Evolutionary conservation across 768 basidiomycete species (phyloP), one percentile per base, ranked within the genome.

Genomic region (Boletus sp.): DNA sequence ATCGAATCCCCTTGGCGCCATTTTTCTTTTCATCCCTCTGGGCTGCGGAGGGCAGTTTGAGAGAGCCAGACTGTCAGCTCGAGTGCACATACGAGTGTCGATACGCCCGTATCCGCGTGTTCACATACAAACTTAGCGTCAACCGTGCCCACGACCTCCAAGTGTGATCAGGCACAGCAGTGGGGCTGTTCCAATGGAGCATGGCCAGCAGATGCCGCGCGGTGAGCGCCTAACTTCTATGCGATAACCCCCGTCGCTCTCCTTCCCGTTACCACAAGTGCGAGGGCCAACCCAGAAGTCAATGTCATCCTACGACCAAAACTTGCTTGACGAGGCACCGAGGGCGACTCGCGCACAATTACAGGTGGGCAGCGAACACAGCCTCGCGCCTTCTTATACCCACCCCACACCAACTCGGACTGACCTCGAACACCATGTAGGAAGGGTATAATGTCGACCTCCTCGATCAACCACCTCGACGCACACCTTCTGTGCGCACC

Each of bases 381-480:
- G 56, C 61, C 61, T 45, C 35, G 27, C 23, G 19, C n/a, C 34
- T 30, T 38, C 21, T 19, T 11, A 1, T 33, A 13, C 25, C 23
- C 21, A 47, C 21, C 11, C 7, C 23, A 15, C 21, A 6, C 29
- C 14, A 5, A n/a, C 21, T 7, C 13, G 7, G n/a, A 38, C 48
- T 34, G 38, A 50, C 41, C 17, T 27, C 19, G 15, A 4, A 9
- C 34, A 6, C 2, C 40, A 5, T 5, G 32, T 58, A 83, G 82
- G 77, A 77, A 70, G 81, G 83, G 2, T 83, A 83, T 68, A 77
- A 77, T 50, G 73, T 80, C 52, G 77, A 79, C 60, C 62, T 83
- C 17, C 68, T 78, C 35, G 61, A 71, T 15, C 59, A 63, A 33
- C 57, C 52, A 29, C 62, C 61, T 32, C 59, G 63, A 27, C 72